Evolutionary conservation across 345 rosid species (phyloP).

Genomic region (Linum usitatissimum): DNA sequence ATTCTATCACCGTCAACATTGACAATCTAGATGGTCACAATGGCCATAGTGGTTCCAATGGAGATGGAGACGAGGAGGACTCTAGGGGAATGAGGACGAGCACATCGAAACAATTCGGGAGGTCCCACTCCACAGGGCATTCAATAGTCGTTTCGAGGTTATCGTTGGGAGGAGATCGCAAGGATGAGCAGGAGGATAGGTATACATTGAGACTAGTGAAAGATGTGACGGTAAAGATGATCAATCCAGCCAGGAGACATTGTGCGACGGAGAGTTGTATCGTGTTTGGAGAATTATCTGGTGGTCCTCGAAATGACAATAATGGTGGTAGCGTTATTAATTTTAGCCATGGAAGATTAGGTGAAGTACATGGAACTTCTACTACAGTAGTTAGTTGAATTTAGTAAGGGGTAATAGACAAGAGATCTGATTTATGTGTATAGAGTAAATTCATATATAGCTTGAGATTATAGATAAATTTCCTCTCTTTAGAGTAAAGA

Average conservation of each 20-base stretch:
- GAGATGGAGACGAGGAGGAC: background rate
- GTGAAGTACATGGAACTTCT: no score
- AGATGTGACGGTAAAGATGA: slow-evolving; percentile 36
- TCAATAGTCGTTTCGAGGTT: slow-evolving; percentile 26
- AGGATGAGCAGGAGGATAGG: slow-evolving; percentile 33
- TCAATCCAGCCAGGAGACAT: slow-evolving; percentile 28
- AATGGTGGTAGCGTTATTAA: no score
- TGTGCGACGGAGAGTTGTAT: slow-evolving; percentile 45
- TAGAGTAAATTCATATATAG: no score
- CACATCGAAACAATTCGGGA: slow-evolving; percentile 30
- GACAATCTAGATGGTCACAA: slow-evolving; percentile 2
- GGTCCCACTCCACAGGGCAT: slow-evolving; percentile 77
- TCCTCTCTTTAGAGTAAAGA: no score
- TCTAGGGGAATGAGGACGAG: slow-evolving; percentile 16
- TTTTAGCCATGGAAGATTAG: no score
- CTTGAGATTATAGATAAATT: no score
- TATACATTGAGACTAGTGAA: slow-evolving; percentile 49
- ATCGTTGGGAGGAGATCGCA: background rate
- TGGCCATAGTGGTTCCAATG: slow-evolving; percentile 13
- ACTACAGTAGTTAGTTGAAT: no score
- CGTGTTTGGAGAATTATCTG: slow-evolving; percentile 34
- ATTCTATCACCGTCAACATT: slow-evolving; percentile 25
- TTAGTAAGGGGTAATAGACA: no score
- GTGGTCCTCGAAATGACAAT: background rate
- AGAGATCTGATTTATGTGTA: no score